These are phyloP conservation scores for Sungouiozyma ichnusensis DNA, from an alignment of 805 yeast species.

Conservation along the genomic window DNA sequence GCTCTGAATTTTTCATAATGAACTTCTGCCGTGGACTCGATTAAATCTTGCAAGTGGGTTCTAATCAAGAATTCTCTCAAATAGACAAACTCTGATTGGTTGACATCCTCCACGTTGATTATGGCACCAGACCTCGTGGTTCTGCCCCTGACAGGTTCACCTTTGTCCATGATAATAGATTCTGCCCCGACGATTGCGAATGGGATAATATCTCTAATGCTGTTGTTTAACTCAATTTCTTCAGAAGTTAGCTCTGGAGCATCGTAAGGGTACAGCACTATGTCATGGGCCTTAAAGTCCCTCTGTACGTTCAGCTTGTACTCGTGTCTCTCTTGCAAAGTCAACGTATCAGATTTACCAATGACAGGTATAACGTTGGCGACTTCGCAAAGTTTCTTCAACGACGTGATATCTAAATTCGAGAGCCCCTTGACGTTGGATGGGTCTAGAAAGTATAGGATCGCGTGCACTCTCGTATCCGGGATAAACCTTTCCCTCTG, in stretches of 20 bases:
- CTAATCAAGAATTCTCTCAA: constrained; percentile 89
- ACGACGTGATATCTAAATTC: constrained; percentile 70
- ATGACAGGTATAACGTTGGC: constrained; percentile 92
- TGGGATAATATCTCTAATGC: constrained; percentile 70
- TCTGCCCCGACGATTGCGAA: constrained; percentile 94
- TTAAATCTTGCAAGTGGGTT: constrained; percentile 91
- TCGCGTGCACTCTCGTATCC: constrained; percentile 90
- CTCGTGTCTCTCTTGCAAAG: constrained; percentile 69
- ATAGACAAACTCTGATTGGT: constrained; percentile 92
- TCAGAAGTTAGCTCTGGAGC: constrained; percentile 51
- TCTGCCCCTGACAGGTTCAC: constrained; percentile 79
- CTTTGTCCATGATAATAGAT: constrained; percentile 61
- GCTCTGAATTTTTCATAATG: constrained; percentile 93
- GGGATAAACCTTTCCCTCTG: constrained; percentile 73
- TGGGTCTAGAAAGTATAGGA: constrained; percentile 84
- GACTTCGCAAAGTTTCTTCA: constrained; percentile 76
- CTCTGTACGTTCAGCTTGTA: constrained; percentile 69
- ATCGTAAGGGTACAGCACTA: constrained; percentile 80
- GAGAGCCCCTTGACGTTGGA: constrained; percentile 62
- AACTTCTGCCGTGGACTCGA: constrained; percentile 76
- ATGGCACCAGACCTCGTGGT: constrained; percentile 82
- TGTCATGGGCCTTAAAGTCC: constrained; percentile 62
- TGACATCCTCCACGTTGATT: constrained; percentile 85
- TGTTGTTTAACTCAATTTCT: constrained; percentile 62
- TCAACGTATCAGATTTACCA: constrained; percentile 86